Conservation (phyloP, 106 monocot genomes). For the Dendrobium catenatum region DNA sequence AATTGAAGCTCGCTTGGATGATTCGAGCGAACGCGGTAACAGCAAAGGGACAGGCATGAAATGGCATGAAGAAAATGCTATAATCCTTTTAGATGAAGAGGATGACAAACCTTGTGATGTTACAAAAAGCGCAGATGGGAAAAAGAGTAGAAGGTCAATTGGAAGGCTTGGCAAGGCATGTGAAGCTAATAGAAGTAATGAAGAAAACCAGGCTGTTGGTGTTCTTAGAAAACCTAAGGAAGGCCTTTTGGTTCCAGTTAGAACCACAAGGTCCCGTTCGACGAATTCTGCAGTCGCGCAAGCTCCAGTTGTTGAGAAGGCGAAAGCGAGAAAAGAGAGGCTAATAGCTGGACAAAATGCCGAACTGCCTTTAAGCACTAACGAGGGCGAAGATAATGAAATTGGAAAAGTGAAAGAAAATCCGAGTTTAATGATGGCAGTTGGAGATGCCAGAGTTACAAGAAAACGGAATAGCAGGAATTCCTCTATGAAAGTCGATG, state of each 20-base stretch:
- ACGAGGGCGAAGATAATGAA: background rate
- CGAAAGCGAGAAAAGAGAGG: background rate
- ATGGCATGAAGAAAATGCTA: background rate
- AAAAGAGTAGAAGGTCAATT: constrained; percentile 13
- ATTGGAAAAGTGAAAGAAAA: background rate
- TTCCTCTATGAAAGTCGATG: background rate
- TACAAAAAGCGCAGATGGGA: constrained; percentile 6
- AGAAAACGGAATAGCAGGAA: constrained; percentile 1
- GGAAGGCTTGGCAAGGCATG: background rate
- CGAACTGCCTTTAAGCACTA: background rate
- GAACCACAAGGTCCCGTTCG: constrained; percentile 14
- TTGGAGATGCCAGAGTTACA: background rate
- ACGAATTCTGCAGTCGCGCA: constrained; percentile 2
- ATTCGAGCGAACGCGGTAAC: background rate
- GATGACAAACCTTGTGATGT: background rate
- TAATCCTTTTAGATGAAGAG: background rate
- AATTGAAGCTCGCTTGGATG: background rate
- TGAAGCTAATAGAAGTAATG: background rate
- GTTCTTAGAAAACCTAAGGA: background rate
- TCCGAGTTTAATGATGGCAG: background rate
- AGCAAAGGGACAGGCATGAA: background rate
- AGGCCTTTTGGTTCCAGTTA: background rate
- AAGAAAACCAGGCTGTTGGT: background rate
- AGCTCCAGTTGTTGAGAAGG: constrained; percentile 18
- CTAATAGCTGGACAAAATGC: no score